These are phyloP conservation scores for Penicillium occitanis DNA, from an alignment of 2,329 filamentous ascomycete species.

Conservation along the genomic window DNA sequence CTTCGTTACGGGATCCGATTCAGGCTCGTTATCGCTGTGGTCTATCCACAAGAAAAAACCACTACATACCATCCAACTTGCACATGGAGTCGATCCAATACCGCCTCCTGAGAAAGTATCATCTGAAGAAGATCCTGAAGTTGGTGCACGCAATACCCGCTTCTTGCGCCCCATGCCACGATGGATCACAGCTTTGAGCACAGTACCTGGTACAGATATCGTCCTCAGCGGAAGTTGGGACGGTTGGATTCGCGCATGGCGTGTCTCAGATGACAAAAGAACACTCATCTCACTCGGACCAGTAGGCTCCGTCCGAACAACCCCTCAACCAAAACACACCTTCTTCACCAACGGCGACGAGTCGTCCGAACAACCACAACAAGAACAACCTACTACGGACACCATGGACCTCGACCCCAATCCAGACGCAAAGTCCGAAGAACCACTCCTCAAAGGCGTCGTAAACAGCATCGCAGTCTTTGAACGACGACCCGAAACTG, in stretches of 20 bases:
- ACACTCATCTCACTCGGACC: constrained; percentile 71
- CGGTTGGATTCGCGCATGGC: constrained; percentile 82
- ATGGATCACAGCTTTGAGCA: constrained; percentile 85
- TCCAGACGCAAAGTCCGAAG: constrained; percentile 20
- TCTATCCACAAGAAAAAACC: constrained; percentile 93
- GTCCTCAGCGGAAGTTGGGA: constrained; percentile 95
- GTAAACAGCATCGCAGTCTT: constrained; percentile 87
- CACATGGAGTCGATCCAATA: constrained; percentile 79
- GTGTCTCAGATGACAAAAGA: constrained; percentile 77
- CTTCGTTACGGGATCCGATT: constrained; percentile 95
- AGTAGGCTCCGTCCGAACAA: constrained; percentile 50
- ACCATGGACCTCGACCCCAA: background rate
- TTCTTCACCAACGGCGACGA: constrained; percentile 24
- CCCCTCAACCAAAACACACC: constrained; percentile 35
- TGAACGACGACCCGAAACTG: constrained; percentile 62
- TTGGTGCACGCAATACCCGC: constrained; percentile 46
- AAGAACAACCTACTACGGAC: background rate
- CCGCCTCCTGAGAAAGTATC: constrained; percentile 68
- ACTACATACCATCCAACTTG: constrained; percentile 72
- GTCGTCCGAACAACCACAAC: background rate
- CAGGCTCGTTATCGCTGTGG: constrained; percentile 84
- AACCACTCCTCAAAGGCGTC: constrained; percentile 64
- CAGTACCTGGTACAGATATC: constrained; percentile 85
- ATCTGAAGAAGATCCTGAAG: constrained; percentile 66
- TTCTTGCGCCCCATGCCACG: constrained; percentile 64